Evolutionary conservation across 2,329 filamentous ascomycete genomes (phyloP).

Genomic region (Colletotrichum tanaceti): DNA sequence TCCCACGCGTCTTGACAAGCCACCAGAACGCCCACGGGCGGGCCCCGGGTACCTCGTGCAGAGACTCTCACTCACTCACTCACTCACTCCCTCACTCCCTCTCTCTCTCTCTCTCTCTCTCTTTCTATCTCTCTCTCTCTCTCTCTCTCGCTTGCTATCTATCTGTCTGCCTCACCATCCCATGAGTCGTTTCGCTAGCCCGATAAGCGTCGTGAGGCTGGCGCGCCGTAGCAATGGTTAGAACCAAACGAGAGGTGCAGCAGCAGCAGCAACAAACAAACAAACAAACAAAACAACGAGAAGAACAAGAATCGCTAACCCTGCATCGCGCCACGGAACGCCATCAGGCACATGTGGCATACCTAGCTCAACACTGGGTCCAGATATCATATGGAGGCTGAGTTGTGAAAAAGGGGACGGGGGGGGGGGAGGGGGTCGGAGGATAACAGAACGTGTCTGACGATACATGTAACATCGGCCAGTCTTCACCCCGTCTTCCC

Average conservation of each 20-base stretch:
- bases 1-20: slow-evolving; percentile 11
- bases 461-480: slow-evolving; percentile 13
- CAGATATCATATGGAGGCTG: slow-evolving; percentile 6
- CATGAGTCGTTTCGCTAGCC: not conserved
- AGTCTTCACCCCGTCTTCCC: not conserved
- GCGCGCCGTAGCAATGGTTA: not conserved
- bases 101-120: too few relatives aligned
- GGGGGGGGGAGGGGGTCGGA: not conserved
- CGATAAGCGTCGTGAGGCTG: slow-evolving; percentile 4
- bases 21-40: not conserved
- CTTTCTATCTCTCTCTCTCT: too few relatives aligned
- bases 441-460: not conserved
- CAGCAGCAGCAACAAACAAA: not conserved
- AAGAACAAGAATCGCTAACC: slow-evolving; percentile 11
- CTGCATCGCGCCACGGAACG: slow-evolving; percentile 9
- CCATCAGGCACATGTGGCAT: slow-evolving; percentile 6
- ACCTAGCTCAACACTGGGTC: not conserved
- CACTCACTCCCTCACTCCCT: too few relatives aligned
- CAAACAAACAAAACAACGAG: not conserved
- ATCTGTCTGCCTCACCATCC: too few relatives aligned
- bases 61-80: too few relatives aligned
- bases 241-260: not conserved
- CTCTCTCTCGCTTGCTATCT: too few relatives aligned
- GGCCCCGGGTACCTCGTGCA: slow-evolving; percentile 9
- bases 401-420: too few relatives aligned